Evolutionary conservation across 345 rosid species (phyloP).

Genomic region (Lumnitzera littorea): DNA sequence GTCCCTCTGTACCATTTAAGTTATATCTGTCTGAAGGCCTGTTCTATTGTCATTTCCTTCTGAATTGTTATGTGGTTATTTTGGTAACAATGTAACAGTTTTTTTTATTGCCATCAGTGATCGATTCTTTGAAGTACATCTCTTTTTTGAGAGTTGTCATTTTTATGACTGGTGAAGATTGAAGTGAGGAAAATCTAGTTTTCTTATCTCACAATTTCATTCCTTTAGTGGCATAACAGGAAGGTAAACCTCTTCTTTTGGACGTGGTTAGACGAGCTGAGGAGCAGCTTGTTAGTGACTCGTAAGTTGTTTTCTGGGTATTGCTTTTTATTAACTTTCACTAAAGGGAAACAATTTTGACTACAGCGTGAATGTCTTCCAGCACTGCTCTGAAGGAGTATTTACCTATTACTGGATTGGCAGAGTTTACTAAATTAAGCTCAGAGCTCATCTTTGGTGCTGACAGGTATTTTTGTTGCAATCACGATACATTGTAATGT

Average conservation of each 20-base stretch:
- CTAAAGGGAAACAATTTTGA: neutral
- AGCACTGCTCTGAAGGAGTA: slow-evolving; percentile 35
- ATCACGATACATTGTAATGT: neutral
- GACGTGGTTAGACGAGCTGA: slow-evolving; percentile 30
- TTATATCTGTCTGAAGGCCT: too few relatives aligned
- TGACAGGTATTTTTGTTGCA: slow-evolving; percentile 14
- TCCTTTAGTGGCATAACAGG: slow-evolving; percentile 17
- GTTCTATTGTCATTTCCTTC: too few relatives aligned
- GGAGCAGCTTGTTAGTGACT: slow-evolving; percentile 26
- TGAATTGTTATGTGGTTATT: too few relatives aligned
- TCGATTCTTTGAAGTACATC: too few relatives aligned
- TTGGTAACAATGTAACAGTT: too few relatives aligned
- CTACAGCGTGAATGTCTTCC: neutral
- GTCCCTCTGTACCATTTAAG: neutral
- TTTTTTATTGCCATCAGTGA: too few relatives aligned
- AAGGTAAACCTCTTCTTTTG: slow-evolving; percentile 38
- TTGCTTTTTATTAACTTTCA: neutral
- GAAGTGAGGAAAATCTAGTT: too few relatives aligned
- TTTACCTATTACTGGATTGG: slow-evolving; percentile 35
- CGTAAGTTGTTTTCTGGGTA: slow-evolving; percentile 5
- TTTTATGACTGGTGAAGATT: too few relatives aligned
- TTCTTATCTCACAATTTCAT: neutral
- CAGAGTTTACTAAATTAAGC: slow-evolving; percentile 34
- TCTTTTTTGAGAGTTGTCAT: too few relatives aligned
- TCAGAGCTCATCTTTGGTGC: slow-evolving; percentile 34